Conservation (phyloP, 1,284 basidiomycete species). For the Cutaneotrichosporon arboriforme region DNA sequence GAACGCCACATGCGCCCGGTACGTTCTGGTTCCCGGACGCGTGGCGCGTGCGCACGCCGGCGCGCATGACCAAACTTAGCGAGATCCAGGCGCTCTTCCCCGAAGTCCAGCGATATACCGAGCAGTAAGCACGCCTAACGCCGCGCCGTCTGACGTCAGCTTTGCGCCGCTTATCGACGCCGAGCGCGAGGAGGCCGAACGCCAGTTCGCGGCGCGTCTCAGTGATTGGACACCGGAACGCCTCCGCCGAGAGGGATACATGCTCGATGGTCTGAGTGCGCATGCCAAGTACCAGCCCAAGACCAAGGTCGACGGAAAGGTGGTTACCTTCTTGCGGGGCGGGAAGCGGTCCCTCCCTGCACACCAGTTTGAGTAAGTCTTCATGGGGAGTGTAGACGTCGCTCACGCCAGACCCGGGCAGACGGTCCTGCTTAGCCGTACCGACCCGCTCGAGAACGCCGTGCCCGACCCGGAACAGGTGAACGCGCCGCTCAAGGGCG, state of each 20-base stretch:
- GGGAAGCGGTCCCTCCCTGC: slow-evolving; percentile 41
- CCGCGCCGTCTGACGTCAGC: slow-evolving; percentile 52
- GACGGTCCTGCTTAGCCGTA: slow-evolving; percentile 59
- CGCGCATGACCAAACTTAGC: slow-evolving; percentile 40
- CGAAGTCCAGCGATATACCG: slow-evolving; percentile 46
- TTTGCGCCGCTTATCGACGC: slow-evolving; percentile 60
- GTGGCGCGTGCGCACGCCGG: slow-evolving; percentile 35
- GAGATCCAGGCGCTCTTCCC: slow-evolving; percentile 49
- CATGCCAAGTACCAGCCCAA: slow-evolving; percentile 12
- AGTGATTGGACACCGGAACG: slow-evolving; percentile 59
- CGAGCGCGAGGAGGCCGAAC: slow-evolving; percentile 62
- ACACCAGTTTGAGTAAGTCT: slow-evolving; percentile 21
- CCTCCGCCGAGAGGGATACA: slow-evolving; percentile 63
- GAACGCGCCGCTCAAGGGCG: slow-evolving; percentile 54
- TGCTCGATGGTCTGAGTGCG: slow-evolving; percentile 57
- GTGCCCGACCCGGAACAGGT: slow-evolving; percentile 1
- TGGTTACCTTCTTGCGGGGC: slow-evolving; percentile 55
- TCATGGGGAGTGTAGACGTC: neutral
- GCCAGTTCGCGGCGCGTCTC: slow-evolving; percentile 56
- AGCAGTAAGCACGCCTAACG: slow-evolving; percentile 33
- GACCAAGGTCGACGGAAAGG: slow-evolving; percentile 11
- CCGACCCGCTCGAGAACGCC: slow-evolving; percentile 52
- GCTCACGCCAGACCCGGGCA: slow-evolving; percentile 51
- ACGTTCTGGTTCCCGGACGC: slow-evolving; percentile 25
- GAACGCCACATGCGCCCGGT: slow-evolving; percentile 1